Percentiles rank a stretch among this genome's conserved stretches.
phyloP scores from a whole-genome alignment of 495 filamentous ascomycete genomes.

The Podospora pseudopauciseta region DNA sequence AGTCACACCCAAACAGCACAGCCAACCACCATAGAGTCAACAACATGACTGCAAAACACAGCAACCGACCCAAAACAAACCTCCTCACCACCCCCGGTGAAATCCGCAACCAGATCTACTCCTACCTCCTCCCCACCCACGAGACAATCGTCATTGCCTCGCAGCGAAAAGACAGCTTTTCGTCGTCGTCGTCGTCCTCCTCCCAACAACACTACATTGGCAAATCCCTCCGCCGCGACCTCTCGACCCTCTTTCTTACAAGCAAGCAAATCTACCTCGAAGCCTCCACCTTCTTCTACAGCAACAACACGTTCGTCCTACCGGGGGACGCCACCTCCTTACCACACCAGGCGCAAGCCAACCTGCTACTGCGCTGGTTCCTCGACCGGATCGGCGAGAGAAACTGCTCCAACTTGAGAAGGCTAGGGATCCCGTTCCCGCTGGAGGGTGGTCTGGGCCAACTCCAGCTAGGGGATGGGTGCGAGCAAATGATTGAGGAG shows the following conservation, averaged over 20 bases:
- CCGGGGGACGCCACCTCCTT: constrained; percentile 7
- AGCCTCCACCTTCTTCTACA: constrained; percentile 21
- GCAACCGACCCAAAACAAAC: background rate
- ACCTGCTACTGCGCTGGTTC: constrained; percentile 21
- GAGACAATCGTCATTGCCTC: constrained; percentile 13
- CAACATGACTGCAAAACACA: background rate
- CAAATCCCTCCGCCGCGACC: constrained; percentile 11
- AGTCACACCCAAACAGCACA: background rate
- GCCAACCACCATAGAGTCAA: background rate
- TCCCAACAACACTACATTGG: background rate
- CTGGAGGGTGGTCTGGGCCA: background rate
- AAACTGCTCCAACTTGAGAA: constrained; percentile 7
- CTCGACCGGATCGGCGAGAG: constrained; percentile 19
- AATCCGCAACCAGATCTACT: constrained; percentile 25
- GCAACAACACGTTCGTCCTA: constrained; percentile 9
- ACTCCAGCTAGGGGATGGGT: background rate
- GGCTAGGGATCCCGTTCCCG: background rate
- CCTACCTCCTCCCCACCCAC: constrained; percentile 11
- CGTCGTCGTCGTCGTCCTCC: background rate
- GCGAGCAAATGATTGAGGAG: background rate
- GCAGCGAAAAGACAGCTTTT: background rate
- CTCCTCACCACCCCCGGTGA: constrained; percentile 19
- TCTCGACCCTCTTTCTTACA: constrained; percentile 15
- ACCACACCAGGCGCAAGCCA: constrained; percentile 16
- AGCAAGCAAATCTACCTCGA: constrained; percentile 17